A percentile compares a stretch with the other conserved stretches of the same genome.
Conservation (phyloP, 1,139 yeast species). For the Taiozyma sp. region DNA sequence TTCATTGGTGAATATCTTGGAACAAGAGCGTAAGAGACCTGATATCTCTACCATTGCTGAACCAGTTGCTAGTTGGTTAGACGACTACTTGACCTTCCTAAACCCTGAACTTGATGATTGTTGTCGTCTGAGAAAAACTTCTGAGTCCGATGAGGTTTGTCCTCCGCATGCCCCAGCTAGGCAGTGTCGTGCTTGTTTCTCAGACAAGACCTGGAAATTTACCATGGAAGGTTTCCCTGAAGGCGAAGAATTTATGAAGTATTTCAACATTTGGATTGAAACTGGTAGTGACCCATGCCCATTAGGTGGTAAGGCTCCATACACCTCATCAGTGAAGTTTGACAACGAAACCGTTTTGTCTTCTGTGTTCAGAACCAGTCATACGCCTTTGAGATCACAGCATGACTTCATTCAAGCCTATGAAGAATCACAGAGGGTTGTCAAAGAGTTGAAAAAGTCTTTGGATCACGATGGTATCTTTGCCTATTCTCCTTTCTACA, state of each 20-base stretch:
- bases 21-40: slow-evolving; percentile 75
- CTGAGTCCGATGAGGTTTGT: slow-evolving; percentile 50
- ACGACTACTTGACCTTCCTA: slow-evolving; percentile 82
- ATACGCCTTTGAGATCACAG: slow-evolving; percentile 76
- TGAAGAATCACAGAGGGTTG: slow-evolving; percentile 66
- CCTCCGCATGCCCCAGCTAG: slow-evolving; percentile 65
- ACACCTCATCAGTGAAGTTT: slow-evolving; percentile 53
- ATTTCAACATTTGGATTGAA: slow-evolving; percentile 76
- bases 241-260: slow-evolving; percentile 67
- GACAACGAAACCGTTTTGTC: slow-evolving; percentile 43
- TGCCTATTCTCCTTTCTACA: slow-evolving; percentile 91
- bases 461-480: slow-evolving; percentile 53
- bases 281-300: slow-evolving; percentile 91
- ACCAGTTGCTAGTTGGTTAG: slow-evolving; percentile 90
- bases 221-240: slow-evolving; percentile 84
- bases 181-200: slow-evolving; percentile 69
- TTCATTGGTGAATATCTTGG: slow-evolving; percentile 79
- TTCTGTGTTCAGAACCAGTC: slow-evolving; percentile 77
- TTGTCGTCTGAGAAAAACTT: slow-evolving; percentile 59
- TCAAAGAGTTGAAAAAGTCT: slow-evolving; percentile 46
- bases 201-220: slow-evolving; percentile 57
- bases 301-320: slow-evolving; percentile 93
- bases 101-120: slow-evolving; percentile 87
- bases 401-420: slow-evolving; percentile 80
- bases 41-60: slow-evolving; percentile 64